Percentiles rank a stretch among this genome's conserved stretches.
These are phyloP conservation scores for Coccomyxa sp. DNA, from an alignment of 139 green algal genomes.

Conservation along the genomic window DNA sequence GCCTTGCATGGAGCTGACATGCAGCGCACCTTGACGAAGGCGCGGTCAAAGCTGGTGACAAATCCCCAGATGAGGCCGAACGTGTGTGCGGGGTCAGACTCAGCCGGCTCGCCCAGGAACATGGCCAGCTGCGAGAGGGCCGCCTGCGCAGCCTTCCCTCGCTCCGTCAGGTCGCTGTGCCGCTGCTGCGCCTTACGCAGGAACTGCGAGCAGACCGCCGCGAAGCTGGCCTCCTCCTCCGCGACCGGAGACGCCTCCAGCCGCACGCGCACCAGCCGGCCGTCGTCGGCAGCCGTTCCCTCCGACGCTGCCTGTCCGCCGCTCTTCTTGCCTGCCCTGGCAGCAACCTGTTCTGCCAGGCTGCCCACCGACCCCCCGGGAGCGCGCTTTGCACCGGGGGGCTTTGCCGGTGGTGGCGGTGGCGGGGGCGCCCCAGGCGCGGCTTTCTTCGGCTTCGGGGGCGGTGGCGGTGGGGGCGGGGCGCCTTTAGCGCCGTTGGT, in stretches of 20 bases:
- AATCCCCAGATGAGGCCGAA: slow-evolving; percentile 9
- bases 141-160: not conserved
- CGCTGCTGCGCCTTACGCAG: slow-evolving; percentile 2
- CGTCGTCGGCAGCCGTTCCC: not conserved
- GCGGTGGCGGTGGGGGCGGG: not conserved
- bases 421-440: not conserved
- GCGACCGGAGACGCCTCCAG: slow-evolving; percentile 2
- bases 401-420: not conserved
- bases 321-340: not conserved
- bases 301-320: not conserved
- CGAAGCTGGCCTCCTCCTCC: slow-evolving; percentile 17
- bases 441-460: not conserved
- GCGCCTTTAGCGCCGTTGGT: not conserved
- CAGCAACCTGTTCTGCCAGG: not conserved
- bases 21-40: not conserved
- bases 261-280: not conserved
- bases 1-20: no score
- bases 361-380: not conserved
- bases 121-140: slow-evolving; percentile 8
- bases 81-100: slow-evolving; percentile 2
- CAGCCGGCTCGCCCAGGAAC: slow-evolving; percentile 16
- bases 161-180: slow-evolving; percentile 1
- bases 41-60: slow-evolving; percentile 13
- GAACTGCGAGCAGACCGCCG: slow-evolving; percentile 12
- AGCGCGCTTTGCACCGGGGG: not conserved